phyloP scores from a whole-genome alignment of 1,139 yeast species.

The Geotrichum cucujoidarum region DNA sequence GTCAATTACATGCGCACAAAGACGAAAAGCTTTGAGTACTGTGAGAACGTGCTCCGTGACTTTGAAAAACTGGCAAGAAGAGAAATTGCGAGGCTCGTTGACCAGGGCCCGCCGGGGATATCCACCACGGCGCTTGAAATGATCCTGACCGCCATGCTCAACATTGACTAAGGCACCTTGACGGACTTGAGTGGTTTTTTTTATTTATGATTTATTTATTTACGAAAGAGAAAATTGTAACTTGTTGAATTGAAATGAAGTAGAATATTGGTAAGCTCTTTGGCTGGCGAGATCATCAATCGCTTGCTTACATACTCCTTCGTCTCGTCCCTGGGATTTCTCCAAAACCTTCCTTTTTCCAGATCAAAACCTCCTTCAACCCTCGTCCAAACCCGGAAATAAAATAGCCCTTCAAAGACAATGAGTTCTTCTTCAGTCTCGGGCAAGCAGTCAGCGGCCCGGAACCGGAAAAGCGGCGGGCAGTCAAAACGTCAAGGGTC shows the following conservation, averaged over 20 bases:
- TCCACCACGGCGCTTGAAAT: constrained; percentile 3
- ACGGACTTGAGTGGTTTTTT: too few species aligned
- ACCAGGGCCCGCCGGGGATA: not conserved
- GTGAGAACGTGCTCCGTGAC: constrained; percentile 22
- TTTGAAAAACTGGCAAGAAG: constrained; percentile 24
- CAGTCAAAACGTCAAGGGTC: not conserved
- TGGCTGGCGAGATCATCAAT: too few species aligned
- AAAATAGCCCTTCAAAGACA: not conserved
- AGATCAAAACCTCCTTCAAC: too few species aligned
- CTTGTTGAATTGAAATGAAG: too few species aligned
- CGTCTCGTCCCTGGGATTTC: too few species aligned
- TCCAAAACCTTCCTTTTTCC: too few species aligned
- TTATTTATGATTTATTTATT: too few species aligned
- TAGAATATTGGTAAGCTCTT: too few species aligned
- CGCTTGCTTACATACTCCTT: too few species aligned
- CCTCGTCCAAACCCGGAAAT: too few species aligned
- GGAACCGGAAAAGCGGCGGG: not conserved
- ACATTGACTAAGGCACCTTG: constrained; percentile 8
- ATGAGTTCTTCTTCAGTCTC: constrained; percentile 2
- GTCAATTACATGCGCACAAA: constrained; percentile 42
- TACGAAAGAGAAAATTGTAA: too few species aligned
- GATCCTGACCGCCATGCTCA: constrained; percentile 10
- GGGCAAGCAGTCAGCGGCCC: not conserved
- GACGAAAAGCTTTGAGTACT: constrained; percentile 44
- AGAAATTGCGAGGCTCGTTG: constrained; percentile 20